Base-by-base conservation (phyloP, 2,329 filamentous ascomycete species). In the Didymella exigua region DNA sequence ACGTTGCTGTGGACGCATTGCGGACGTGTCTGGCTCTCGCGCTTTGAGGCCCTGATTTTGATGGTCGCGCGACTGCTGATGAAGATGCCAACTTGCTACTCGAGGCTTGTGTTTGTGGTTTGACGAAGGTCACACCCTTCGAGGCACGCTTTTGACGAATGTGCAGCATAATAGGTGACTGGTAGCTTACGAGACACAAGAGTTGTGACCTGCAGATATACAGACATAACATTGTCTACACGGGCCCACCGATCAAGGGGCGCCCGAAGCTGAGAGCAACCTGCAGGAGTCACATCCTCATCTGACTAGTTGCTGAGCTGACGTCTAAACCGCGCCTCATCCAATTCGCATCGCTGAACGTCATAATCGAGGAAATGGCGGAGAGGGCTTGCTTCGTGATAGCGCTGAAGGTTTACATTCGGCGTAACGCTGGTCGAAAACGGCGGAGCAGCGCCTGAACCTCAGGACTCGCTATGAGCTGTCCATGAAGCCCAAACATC, bases 251-350 rank as follows among this genome's bases (percentile, higher is more conserved):
- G 37, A 31, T 29, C 31, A 44, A 55, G 56, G 56, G 26, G 48
- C 44, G 43, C 30, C 44, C 50, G 47, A 50, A 58, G 59, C 59
- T 58, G 59, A 61, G 46, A 26, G 49, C 46, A 31, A 38, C 47
- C 41, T 55, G 44, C 50, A 55, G 40, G 37, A 49, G 47, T 43
- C 49, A 54, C 46, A 33, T 14, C 36, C 27, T 40, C 30, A 43
- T 57, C 38, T 59, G 56, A 48, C 50, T 59, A 38, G 53, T 53
- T 56, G 59, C 49, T 52, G 42, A 44, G 52, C 52, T 55, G 52
- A 50, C 34, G 37, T 29, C 23, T 54, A 10, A 51, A 41, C 44
- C 36, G 47, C 56, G 56, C 56, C 56, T 43, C 51, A 52, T 31
- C 40, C 33, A 50, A 37, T 16, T 30, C 11, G 31, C 21, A 40